Evolutionary conservation across 1,284 basidiomycete species (phyloP).

Genomic region (Waitea zeae): DNA sequence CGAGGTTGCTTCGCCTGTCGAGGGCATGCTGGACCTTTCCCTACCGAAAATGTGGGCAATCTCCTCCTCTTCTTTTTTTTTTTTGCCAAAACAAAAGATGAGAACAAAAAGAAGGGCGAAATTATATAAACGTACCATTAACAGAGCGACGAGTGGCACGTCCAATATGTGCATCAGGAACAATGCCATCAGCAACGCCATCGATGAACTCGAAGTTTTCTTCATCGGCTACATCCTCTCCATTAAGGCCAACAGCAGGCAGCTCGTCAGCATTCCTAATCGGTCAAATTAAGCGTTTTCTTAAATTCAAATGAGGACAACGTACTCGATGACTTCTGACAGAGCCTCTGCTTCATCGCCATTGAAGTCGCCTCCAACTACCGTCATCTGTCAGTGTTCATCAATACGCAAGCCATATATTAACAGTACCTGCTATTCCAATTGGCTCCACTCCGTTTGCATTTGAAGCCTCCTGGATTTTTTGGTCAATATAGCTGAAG

Average conservation of each 20-base stretch:
- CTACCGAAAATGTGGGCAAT: constrained; percentile 42
- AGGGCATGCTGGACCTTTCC: constrained; percentile 25
- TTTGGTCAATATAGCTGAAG: constrained; percentile 30
- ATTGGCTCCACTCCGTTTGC: constrained; percentile 25
- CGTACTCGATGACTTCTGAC: too few relatives aligned
- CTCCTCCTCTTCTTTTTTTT: background rate
- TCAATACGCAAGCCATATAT: background rate
- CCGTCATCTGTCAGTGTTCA: background rate
- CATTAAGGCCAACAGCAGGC: too few relatives aligned
- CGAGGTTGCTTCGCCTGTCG: constrained; percentile 45
- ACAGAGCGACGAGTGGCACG: too few relatives aligned
- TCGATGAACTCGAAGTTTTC: too few relatives aligned
- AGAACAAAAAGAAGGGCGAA: background rate
- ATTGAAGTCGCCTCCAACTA: background rate
- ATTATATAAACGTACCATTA: too few relatives aligned
- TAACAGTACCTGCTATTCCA: background rate
- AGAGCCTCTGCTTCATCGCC: too few relatives aligned
- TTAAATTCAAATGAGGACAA: too few relatives aligned
- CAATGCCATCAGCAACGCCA: too few relatives aligned
- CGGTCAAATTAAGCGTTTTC: too few relatives aligned
- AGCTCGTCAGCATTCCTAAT: too few relatives aligned
- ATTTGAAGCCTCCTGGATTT: constrained; percentile 20
- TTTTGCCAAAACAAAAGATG: background rate
- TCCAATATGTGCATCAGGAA: too few relatives aligned
- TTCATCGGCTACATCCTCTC: too few relatives aligned